A percentile compares a stretch with the other conserved stretches of the same genome.
Evolutionary conservation across 768 basidiomycete genomes (phyloP).

Genomic region (Coprinopsis cinerea): DNA sequence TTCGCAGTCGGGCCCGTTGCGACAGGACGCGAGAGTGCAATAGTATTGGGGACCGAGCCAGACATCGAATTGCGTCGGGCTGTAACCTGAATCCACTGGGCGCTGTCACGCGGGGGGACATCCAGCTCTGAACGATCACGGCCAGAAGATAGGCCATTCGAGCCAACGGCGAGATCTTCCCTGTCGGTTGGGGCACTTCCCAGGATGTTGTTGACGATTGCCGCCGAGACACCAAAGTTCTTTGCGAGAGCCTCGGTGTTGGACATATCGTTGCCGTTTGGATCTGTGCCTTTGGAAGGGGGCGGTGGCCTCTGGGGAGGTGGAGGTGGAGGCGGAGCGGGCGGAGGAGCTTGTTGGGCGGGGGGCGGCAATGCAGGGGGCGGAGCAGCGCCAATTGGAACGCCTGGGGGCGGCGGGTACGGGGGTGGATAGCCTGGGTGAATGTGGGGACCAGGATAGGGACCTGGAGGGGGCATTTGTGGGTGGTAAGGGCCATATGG

Average conservation of each 20-base stretch:
- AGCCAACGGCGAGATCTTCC: conserved; percentile 77
- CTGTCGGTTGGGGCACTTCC: conserved; percentile 45
- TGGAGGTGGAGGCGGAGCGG: conserved; percentile 13
- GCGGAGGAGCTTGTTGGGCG: conserved; percentile 18
- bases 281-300: conserved; percentile 70
- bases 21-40: conserved; percentile 28
- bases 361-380: conserved; percentile 16
- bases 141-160: conserved; percentile 61
- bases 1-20: conserved; percentile 32
- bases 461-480: conserved; percentile 30
- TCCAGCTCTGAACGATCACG: conserved; percentile 56
- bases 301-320: conserved; percentile 12
- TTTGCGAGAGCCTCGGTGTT: conserved; percentile 69
- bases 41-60: conserved; percentile 25
- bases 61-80: conserved; percentile 42
- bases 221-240: conserved; percentile 70
- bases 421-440: conserved; percentile 55
- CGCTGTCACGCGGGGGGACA: conserved; percentile 51
- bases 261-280: conserved; percentile 74
- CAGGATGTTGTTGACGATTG: conserved; percentile 61
- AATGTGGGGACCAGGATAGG: conserved; percentile 52
- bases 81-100: conserved; percentile 54
- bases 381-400: conserved; percentile 20
- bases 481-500: conserved; percentile 30
- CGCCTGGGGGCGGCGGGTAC: conserved; percentile 25